A percentile compares a stretch with the other conserved stretches of the same genome.
Conservation (phyloP, 179 eudicot species). For the Spergularia azorica region DNA sequence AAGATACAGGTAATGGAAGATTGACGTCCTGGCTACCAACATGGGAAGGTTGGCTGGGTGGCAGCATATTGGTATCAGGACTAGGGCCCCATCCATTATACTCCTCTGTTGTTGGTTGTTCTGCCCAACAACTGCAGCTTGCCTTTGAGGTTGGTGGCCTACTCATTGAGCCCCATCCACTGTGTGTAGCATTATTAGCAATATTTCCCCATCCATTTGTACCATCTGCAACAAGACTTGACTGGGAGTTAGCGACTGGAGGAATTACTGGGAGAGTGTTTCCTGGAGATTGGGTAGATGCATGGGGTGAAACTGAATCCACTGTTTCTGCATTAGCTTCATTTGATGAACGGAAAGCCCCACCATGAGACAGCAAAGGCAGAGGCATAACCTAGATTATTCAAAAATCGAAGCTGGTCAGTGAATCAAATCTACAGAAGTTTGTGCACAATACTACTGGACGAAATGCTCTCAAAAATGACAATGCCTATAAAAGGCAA, state of each 20-base stretch:
- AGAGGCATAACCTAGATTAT: conserved; percentile 38
- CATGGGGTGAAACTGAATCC: conserved; percentile 15
- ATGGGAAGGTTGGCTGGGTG: conserved; percentile 19
- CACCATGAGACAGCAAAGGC: conserved; percentile 3
- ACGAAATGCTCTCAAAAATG: no score
- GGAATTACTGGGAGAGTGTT: conserved; percentile 20
- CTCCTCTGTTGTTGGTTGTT: conserved; percentile 31
- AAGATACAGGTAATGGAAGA: conserved; percentile 24
- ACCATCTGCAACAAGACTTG: conserved; percentile 29
- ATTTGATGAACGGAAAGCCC: conserved; percentile 27
- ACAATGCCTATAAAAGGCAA: no score
- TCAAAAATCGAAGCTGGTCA: neutral
- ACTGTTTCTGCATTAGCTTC: conserved; percentile 27
- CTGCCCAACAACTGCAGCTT: conserved; percentile 40
- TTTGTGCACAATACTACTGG: neutral
- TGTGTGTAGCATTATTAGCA: conserved; percentile 12
- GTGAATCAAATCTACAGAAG: neutral
- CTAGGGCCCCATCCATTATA: conserved; percentile 39
- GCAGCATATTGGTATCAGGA: conserved; percentile 17
- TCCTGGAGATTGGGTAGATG: conserved; percentile 41
- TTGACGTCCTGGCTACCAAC: conserved; percentile 10
- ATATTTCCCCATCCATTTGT: conserved; percentile 36
- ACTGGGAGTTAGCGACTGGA: conserved; percentile 17
- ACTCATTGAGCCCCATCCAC: conserved; percentile 29
- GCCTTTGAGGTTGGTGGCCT: conserved; percentile 30